Conservation (phyloP, 345 rosid species). For the Melaleuca quinquenervia region DNA sequence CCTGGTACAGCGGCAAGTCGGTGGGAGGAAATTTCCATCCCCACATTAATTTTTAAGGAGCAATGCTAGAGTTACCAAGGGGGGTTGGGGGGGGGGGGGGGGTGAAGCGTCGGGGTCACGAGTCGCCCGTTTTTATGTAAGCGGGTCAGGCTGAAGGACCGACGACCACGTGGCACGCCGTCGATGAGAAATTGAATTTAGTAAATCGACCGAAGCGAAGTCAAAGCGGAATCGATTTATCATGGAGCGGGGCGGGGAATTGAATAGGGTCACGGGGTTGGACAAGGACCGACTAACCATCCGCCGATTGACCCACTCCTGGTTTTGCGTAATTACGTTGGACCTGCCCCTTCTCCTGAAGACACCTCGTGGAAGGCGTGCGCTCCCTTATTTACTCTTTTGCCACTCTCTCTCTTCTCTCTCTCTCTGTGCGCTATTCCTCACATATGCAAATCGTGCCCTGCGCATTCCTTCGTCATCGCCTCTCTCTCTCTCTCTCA, state of each 20-base stretch:
- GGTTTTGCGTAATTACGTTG: not conserved
- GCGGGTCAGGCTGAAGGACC: too few relatives aligned
- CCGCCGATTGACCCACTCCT: not conserved
- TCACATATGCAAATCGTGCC: slow-evolving; percentile 6
- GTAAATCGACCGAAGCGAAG: too few relatives aligned
- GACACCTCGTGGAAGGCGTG: slow-evolving; percentile 5
- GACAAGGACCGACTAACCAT: not conserved
- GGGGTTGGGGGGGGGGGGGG: too few relatives aligned
- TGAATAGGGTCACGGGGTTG: not conserved
- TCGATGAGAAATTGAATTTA: too few relatives aligned
- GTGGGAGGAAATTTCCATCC: too few relatives aligned
- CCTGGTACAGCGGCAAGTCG: too few relatives aligned
- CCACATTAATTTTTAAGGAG: too few relatives aligned
- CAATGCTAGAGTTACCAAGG: too few relatives aligned
- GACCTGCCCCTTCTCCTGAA: not conserved
- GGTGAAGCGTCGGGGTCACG: too few relatives aligned
- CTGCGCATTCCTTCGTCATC: not conserved
- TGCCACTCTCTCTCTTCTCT: not conserved
- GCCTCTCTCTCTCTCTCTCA: not conserved
- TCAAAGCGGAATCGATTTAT: not conserved
- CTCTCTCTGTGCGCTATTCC: not conserved
- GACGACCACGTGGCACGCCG: too few relatives aligned
- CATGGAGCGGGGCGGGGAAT: too few relatives aligned
- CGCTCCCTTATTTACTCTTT: not conserved
- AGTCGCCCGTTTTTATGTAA: too few relatives aligned